phyloP scores from a whole-genome alignment of 2,329 filamentous ascomycete genomes.

The Fusarium oligoseptatum region DNA sequence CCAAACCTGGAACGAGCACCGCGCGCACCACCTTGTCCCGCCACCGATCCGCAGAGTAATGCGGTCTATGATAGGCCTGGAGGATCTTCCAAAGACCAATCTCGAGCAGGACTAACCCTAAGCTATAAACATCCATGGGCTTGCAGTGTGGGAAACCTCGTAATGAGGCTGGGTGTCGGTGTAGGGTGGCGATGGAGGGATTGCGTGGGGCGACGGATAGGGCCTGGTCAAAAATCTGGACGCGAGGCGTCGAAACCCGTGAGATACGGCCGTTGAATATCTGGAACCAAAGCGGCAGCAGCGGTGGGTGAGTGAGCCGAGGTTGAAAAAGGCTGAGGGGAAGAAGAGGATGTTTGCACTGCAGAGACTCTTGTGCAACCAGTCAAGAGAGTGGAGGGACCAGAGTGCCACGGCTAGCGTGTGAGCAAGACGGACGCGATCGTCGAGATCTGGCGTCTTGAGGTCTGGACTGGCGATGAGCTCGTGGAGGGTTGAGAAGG shows the following conservation, averaged over 20 bases:
- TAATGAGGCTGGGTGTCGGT: slow-evolving; percentile 61
- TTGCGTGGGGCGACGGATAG: slow-evolving; percentile 61
- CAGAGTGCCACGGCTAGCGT: slow-evolving; percentile 60
- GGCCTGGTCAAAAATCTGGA: slow-evolving; percentile 64
- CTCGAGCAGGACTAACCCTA: slow-evolving; percentile 65
- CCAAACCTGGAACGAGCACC: slow-evolving; percentile 56
- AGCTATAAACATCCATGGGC: slow-evolving; percentile 65
- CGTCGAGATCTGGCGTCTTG: slow-evolving; percentile 60
- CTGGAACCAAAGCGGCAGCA: slow-evolving; percentile 54
- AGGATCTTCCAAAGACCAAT: slow-evolving; percentile 63
- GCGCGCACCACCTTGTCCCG: slow-evolving; percentile 58
- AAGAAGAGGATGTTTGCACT: slow-evolving; percentile 68
- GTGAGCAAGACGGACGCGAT: slow-evolving; percentile 57
- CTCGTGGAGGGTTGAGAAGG: slow-evolving; percentile 55
- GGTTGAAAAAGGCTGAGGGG: slow-evolving; percentile 55
- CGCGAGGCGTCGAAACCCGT: slow-evolving; percentile 68
- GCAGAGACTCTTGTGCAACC: slow-evolving; percentile 70
- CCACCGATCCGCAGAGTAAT: slow-evolving; percentile 58
- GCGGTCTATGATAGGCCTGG: slow-evolving; percentile 56
- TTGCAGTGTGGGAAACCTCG: slow-evolving; percentile 60
- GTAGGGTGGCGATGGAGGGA: slow-evolving; percentile 58
- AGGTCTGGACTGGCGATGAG: slow-evolving; percentile 56
- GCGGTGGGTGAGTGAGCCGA: slow-evolving; percentile 49
- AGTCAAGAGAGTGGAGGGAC: slow-evolving; percentile 67
- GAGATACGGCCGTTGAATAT: slow-evolving; percentile 60